Evolutionary conservation across 148 eudicot genomes (phyloP), one percentile per base, ranked within the genome.

Genomic region (Rhododendron simsii): DNA sequence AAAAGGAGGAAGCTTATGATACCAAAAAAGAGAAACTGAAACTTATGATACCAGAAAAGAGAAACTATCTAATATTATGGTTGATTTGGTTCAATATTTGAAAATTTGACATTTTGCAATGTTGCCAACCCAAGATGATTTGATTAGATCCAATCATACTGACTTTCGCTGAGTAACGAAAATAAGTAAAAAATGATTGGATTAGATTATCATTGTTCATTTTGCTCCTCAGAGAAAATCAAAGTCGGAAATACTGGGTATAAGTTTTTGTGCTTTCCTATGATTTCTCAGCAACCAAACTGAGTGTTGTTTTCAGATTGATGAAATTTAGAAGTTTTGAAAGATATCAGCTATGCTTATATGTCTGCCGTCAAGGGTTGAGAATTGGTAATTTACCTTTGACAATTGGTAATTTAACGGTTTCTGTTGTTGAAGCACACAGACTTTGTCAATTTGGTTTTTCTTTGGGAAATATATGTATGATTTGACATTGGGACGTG

Each of bases 241-340:
- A 90, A 97, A 51, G 23, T 80, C 23, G 11, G 4, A 50, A 28
- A 80, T 80, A 26, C 28, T 7, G 63, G 41, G 30, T 81, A 5
- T 11, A 30, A 33, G 4, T 26, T 51, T 47, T 20, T 12, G 12
- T 51, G 61, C 37, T 14, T 48, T 26, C 61, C 61, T 47, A 26
- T 28, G 13, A 15, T 80, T 80, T 78, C 51, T 80, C 37, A 13
- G 57, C 82, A 79, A 3, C 82, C 3, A 78, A 45, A 78, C 30
- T 51, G 35, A 78, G 55, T 18, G 16, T 23, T 45, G 35, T 78
- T 78, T 44, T 48, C 12, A 26, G 21, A 26, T 78, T 45, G 55
- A 45, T 44, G 53, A 9, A 5, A n/a, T 78, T n/a, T 47, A 23
- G n/a, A 7, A 77, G 50, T 16, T 45, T 79, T 26, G 35, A 30